phyloP scores from a whole-genome alignment of 257 asterid species.

The Plantago ovata region DNA sequence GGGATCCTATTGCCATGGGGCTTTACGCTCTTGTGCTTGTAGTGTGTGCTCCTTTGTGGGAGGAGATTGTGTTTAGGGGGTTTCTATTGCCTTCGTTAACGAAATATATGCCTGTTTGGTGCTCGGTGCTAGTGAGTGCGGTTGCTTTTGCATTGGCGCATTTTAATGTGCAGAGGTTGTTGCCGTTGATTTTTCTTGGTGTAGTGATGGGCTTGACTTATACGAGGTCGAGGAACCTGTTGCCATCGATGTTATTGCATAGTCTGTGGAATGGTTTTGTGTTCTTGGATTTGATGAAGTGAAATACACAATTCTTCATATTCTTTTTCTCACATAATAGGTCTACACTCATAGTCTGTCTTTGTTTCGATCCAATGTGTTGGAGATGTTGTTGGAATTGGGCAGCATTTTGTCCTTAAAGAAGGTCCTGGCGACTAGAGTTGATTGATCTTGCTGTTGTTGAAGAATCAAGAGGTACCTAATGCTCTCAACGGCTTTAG shows the following conservation, averaged over 20 bases:
- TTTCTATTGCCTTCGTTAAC: constrained; percentile 93
- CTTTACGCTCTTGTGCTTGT: constrained; percentile 81
- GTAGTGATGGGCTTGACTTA: constrained; percentile 90
- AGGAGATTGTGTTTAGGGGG: constrained; percentile 89
- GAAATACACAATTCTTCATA: constrained; percentile 23
- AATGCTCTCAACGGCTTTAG: constrained; percentile 13
- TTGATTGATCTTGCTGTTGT: neutral
- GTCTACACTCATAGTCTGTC: neutral
- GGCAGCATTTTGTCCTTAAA: neutral
- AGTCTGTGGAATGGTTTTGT: constrained; percentile 96
- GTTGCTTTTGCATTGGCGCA: constrained; percentile 89
- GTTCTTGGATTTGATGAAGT: constrained; percentile 89
- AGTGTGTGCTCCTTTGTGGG: constrained; percentile 95
- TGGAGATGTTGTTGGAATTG: no score
- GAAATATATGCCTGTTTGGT: constrained; percentile 94
- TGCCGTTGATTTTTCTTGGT: constrained; percentile 85
- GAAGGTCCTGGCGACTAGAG: constrained; percentile 1
- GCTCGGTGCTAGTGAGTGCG: constrained; percentile 78
- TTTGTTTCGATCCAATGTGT: no score
- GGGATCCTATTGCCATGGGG: constrained; percentile 90
- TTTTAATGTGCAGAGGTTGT: constrained; percentile 91
- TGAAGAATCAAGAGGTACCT: neutral
- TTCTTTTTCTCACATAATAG: constrained; percentile 12
- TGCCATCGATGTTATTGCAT: constrained; percentile 85
- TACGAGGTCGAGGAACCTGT: constrained; percentile 77